Conservation (phyloP, 129 eudicot genomes). For the Flaveria linearis region DNA sequence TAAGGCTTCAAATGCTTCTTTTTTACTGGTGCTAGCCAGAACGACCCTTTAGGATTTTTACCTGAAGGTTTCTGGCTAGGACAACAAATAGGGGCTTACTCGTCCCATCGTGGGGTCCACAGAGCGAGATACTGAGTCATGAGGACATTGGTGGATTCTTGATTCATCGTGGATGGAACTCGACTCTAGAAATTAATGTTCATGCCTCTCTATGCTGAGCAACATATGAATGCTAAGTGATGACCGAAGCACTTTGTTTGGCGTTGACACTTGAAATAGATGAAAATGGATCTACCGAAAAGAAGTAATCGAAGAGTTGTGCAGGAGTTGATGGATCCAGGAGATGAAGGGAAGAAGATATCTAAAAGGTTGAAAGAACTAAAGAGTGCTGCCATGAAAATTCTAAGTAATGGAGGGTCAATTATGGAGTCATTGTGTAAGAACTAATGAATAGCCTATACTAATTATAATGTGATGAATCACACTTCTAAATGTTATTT, state of each 20-base stretch:
- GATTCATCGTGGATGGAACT: conserved; percentile 56
- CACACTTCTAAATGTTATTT: too few species aligned
- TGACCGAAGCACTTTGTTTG: conserved; percentile 31
- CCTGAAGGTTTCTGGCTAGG: conserved; percentile 38
- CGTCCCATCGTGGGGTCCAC: conserved; percentile 47
- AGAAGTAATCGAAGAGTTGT: conserved; percentile 32
- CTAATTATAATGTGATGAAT: too few species aligned
- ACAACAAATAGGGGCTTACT: conserved; percentile 31
- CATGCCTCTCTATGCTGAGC: conserved; percentile 56
- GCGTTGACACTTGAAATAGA: conserved; percentile 34
- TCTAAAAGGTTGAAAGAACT: conserved; percentile 31
- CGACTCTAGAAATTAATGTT: conserved; percentile 43
- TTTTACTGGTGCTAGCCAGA: conserved; percentile 28
- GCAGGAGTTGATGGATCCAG: conserved; percentile 35
- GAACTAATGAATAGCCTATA: too few species aligned
- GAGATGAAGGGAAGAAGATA: conserved; percentile 37
- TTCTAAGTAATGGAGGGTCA: conserved; percentile 38
- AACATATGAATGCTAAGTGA: conserved; percentile 45
- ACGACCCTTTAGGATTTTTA: conserved; percentile 40
- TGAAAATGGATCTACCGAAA: conserved; percentile 17
- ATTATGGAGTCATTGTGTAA: conserved; percentile 30
- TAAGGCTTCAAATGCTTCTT: conserved; percentile 39
- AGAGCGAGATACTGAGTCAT: conserved; percentile 41
- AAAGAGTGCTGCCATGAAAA: conserved; percentile 30
- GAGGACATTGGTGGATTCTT: conserved; percentile 41